Conservation (phyloP, 2,329 filamentous ascomycete species). For the Verticillium dahliae region DNA sequence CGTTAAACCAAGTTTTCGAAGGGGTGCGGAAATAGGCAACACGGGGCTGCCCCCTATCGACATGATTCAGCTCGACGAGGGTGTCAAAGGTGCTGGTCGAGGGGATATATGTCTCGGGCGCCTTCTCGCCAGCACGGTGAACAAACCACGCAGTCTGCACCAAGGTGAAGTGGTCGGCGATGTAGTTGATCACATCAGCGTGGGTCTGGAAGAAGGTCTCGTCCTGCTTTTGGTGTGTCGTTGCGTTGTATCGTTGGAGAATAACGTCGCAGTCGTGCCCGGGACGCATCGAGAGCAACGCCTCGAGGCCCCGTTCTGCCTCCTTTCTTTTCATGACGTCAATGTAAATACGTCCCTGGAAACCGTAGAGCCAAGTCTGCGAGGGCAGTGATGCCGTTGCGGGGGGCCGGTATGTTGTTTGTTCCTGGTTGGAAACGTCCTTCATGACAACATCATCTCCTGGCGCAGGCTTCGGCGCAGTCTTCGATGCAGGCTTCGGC, state of each 20-base stretch:
- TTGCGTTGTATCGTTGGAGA: background rate
- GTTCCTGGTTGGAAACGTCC: background rate
- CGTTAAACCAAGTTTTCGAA: background rate
- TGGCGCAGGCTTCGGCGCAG: too few relatives aligned
- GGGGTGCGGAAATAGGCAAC: constrained; percentile 7
- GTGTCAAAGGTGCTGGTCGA: constrained; percentile 6
- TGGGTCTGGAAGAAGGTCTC: constrained; percentile 8
- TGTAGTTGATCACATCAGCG: background rate
- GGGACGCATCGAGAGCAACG: background rate
- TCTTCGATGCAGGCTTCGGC: too few relatives aligned
- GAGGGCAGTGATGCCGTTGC: background rate
- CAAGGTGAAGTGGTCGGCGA: background rate
- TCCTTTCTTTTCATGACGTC: constrained; percentile 2
- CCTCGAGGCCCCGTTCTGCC: background rate
- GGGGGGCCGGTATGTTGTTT: background rate
- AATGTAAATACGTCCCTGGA: constrained; percentile 24
- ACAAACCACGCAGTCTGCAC: constrained; percentile 14
- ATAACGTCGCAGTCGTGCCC: background rate
- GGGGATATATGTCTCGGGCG: constrained; percentile 14
- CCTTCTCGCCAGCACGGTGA: constrained; percentile 2
- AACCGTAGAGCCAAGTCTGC: constrained; percentile 15
- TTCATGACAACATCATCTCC: background rate
- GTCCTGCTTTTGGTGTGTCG: constrained; percentile 3
- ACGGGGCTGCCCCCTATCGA: background rate
- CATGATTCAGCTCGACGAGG: constrained; percentile 8